Base-by-base conservation (phyloP, 306 rosid species). In the Glycine latifolia region DNA sequence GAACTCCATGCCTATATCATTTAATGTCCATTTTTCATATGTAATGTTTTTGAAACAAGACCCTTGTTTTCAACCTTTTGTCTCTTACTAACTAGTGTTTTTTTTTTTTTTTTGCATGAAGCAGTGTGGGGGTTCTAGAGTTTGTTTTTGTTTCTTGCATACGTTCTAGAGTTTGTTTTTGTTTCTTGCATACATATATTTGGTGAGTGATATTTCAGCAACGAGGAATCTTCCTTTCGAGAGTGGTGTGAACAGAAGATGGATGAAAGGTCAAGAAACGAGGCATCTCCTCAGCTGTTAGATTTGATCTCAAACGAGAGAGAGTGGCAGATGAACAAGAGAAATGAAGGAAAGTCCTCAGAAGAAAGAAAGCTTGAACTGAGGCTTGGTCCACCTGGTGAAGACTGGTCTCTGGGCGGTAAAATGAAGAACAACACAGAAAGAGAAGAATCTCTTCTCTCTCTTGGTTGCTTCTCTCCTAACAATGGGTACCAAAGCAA, bases 301-400 rank as follows among this genome's bases (percentile, higher is more conserved):
- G 95, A 92, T 82, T 92, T 94, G 86, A 91, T 94, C 63, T 71
- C 97, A 39, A 86, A 83, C 50, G 83, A 84, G 59, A 83, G 86
- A 43, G 91, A 86, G 74, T 90, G 94, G 63, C 35, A 17, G 35
- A 37, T 65, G 85, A 87, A n/a, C 68, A 83, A 26, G 31, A 26
- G 77, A 63, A 76, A 61, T 56, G 83, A 71, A 53, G 85, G 78
- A 62, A 85, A 87, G 35, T 81, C 59, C 37, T 88, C 94, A n/a
- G 97, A 92, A 58, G 98, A 94, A 83, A 89, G 88, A 11, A 93
- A 87, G 63, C 87, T 96, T 5, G 99, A 93, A 84, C 94, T 96
- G 6, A 93, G 91, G 82, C 98, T 96, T 65, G 97, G 88, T 54
- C 97, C 97, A 35, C 99, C 99, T 1, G 92, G 98, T 62, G 89